phyloP scores from a whole-genome alignment of 2,329 filamentous ascomycete genomes.

The Corniculantispora saksenae region DNA sequence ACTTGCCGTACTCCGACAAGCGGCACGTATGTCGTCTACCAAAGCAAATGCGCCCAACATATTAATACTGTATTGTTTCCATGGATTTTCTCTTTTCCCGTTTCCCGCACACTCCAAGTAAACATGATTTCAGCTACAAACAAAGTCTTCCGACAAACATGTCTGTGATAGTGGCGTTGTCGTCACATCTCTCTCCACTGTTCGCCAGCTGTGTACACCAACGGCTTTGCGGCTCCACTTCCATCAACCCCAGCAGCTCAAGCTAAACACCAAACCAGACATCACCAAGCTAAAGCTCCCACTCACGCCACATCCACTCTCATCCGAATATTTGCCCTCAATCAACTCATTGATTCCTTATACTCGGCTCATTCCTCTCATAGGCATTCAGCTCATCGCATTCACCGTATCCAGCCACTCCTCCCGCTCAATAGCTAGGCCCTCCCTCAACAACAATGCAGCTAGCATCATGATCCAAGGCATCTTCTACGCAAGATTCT shows the following conservation, averaged over 20 bases:
- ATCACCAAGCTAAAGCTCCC: background rate
- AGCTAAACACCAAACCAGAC: background rate
- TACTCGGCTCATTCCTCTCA: background rate
- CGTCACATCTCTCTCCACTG: background rate
- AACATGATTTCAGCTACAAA: no score
- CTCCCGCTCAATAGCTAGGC: background rate
- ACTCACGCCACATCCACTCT: background rate
- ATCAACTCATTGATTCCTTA: background rate
- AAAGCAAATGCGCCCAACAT: no score
- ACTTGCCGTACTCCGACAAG: background rate
- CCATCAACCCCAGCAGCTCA: background rate
- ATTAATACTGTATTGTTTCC: no score
- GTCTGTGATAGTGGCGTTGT: background rate
- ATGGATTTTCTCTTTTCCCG: no score
- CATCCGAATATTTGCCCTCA: background rate
- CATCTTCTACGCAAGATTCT: conserved; percentile 71
- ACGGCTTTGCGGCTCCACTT: background rate
- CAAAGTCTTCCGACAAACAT: background rate
- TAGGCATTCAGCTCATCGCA: background rate
- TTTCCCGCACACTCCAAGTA: no score
- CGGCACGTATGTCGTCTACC: no score
- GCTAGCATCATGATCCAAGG: conserved; percentile 60
- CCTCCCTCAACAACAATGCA: conserved; percentile 14
- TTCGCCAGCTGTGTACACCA: background rate
- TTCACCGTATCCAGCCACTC: background rate